Percentiles rank a stretch among this genome's conserved stretches.
Conservation (phyloP, 768 basidiomycete genomes). For the Xanthoconium stramineum region DNA sequence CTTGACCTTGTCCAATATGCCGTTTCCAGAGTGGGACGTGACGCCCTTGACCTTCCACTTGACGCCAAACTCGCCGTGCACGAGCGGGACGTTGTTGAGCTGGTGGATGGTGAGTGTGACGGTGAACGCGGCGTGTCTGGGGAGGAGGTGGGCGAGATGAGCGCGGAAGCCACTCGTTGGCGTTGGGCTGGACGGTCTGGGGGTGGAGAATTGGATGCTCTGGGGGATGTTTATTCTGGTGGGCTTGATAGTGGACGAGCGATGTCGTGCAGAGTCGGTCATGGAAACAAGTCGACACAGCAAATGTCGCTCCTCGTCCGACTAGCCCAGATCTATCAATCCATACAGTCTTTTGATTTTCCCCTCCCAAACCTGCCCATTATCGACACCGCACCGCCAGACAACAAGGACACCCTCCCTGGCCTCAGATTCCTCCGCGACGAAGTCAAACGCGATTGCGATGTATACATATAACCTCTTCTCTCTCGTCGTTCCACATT, state of each 20-base stretch:
- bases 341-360: slow-evolving; percentile 20
- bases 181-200: background rate
- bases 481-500: background rate
- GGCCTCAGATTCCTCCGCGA: slow-evolving; percentile 42
- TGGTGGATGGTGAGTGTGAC: slow-evolving; percentile 61
- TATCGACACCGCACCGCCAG: slow-evolving; percentile 23
- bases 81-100: slow-evolving; percentile 67
- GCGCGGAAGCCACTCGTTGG: slow-evolving; percentile 40
- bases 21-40: slow-evolving; percentile 37
- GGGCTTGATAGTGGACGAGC: slow-evolving; percentile 2
- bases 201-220: background rate
- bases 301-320: background rate
- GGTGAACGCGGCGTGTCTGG: slow-evolving; percentile 64
- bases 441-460: slow-evolving; percentile 42
- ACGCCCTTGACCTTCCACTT: slow-evolving; percentile 71
- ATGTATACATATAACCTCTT: slow-evolving; percentile 23
- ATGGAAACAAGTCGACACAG: background rate
- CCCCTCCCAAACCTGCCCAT: slow-evolving; percentile 27
- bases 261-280: background rate
- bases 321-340: background rate
- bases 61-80: slow-evolving; percentile 66
- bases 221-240: background rate
- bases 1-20: slow-evolving; percentile 42
- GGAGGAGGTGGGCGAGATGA: slow-evolving; percentile 58
- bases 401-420: slow-evolving; percentile 26